Evolutionary conservation across 495 filamentous ascomycete genomes (phyloP).

Genomic region (Beverwykella pulmonaria): DNA sequence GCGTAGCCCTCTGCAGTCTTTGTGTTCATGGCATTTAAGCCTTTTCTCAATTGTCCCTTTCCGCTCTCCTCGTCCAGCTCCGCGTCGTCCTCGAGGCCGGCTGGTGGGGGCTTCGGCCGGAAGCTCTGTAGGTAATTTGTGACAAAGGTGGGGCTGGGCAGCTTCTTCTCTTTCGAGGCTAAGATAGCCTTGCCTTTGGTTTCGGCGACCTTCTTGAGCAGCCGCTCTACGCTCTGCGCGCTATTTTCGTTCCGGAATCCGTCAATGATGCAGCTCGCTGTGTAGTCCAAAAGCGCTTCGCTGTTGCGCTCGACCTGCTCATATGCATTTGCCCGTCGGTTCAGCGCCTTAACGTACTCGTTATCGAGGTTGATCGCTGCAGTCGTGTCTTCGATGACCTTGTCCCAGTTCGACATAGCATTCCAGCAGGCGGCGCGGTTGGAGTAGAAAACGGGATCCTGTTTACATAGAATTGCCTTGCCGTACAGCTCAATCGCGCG

Average conservation of each 20-base stretch:
- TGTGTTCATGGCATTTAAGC: slow-evolving; percentile 75
- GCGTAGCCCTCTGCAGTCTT: slow-evolving; percentile 90
- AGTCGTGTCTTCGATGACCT: slow-evolving; percentile 95
- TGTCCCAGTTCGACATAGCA: slow-evolving; percentile 86
- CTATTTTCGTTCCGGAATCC: slow-evolving; percentile 86
- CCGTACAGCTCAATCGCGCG: slow-evolving; percentile 91
- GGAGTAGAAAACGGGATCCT: slow-evolving; percentile 97
- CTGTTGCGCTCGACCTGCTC: slow-evolving; percentile 89
- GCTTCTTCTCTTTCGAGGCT: slow-evolving; percentile 72
- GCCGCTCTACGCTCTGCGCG: slow-evolving; percentile 84
- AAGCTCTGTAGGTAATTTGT: slow-evolving; percentile 99
- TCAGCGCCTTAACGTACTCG: slow-evolving; percentile 96
- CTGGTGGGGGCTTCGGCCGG: slow-evolving; percentile 74
- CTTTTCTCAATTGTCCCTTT: slow-evolving; percentile 79
- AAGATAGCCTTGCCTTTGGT: slow-evolving; percentile 86
- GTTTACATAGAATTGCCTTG: slow-evolving; percentile 93
- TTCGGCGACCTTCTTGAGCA: slow-evolving; percentile 97
- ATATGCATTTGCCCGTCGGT: slow-evolving; percentile 93
- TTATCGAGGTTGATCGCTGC: slow-evolving; percentile 88
- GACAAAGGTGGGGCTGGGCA: slow-evolving; percentile 93
- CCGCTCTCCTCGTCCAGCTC: slow-evolving; percentile 78
- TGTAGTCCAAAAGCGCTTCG: slow-evolving; percentile 95
- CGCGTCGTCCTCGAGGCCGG: slow-evolving; percentile 76
- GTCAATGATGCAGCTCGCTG: slow-evolving; percentile 98
- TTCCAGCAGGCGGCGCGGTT: slow-evolving; percentile 98